Base-by-base conservation (phyloP, 2,329 filamentous ascomycete genomes). In the Acrocalymma vagum region DNA sequence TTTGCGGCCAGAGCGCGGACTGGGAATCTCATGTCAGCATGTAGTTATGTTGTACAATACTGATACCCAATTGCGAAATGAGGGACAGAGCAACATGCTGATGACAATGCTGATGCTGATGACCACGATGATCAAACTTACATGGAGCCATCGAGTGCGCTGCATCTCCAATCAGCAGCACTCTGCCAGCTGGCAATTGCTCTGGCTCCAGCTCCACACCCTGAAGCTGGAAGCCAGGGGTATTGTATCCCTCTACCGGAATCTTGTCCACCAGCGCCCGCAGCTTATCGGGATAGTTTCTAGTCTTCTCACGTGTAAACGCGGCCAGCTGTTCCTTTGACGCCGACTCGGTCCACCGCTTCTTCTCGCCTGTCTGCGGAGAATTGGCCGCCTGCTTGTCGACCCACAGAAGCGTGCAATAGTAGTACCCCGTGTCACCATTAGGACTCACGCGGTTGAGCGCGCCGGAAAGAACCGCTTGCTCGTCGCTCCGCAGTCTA, bases 121-220 rank as follows among this genome's bases (percentile, higher is more conserved):
- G n/a, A n/a, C 28, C 4, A 4, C 28, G 15, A 17, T 15, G 28
- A 29, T 29, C 5, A 20, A 11, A 31, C 29, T 31, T 31, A 31
- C 29, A 30, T 11, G 73, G 73, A 2, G 72, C 70, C 72, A 76
- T 75, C 16, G 67, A 68, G 52, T 72, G 69, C 45, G 69, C 70
- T 33, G 70, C 68, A 45, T 73, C 70, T 14, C 70, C 69, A 0
- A 72, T 54, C 17, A 72, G 52, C 55, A 71, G 65, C 5, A 63
- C 58, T 10, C 66, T 48, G 33, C 67, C 53, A 3, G 65, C 69
- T 5, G 58, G 53, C 68, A 69, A 70, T 37, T 63, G 67, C 10
- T 65, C 66, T 16, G 62, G 45, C 29, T 69, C 67, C 10, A 38
- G 11, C 4, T 38, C 35, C 18, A 30, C 10, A 21, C 20, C 27